Evolutionary conservation across 306 rosid genomes (phyloP), one percentile per base, ranked within the genome.

Genomic region (Cucurbita pepo): DNA sequence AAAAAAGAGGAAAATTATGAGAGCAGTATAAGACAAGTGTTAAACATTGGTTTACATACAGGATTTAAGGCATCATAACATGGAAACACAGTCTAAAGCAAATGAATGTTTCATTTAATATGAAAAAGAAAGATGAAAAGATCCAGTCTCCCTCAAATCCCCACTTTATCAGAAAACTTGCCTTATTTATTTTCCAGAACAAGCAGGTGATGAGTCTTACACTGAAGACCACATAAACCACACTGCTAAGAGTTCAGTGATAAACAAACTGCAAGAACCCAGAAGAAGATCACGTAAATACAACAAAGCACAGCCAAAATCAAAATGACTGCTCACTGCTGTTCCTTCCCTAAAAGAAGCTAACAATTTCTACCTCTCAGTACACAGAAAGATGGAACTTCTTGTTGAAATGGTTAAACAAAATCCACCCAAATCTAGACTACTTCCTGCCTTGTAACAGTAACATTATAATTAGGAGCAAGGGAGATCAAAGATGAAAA

Each of bases 241-340:
- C 56, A 69, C 37, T 48, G 57, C 73, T 14, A 25, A 25, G 15
- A 21, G 53, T 44, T 65, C 38, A 65, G 18, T 44, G 72, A 65
- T 44, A 21, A 67, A 44, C 72, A 67, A 63, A 67, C 13, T 22
- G 72, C 72, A 47, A 69, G 40, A 45, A 21, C 44, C 54, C 57
- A 48, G 43, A 69, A 48, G 43, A 69, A 13, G 73, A 48, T 69
- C 43, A 47, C 1, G 56, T 47, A 69, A 69, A 45, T 47, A 69
- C 73, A 69, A 69, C 73, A 69, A 69, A 69, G 56, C 43, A 47
- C 12, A 69, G 56, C 73, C 55, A 47, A 69, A 14, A 47, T 69
- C 40, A 14, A 69, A 69, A 69, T 11, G 72, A 30, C 57, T 69
- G 34, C 34, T 30, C 34, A 3, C 44, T 41, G 40, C 21, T 52